Base-by-base conservation (phyloP, 495 filamentous ascomycete species). In the Talaromyces ruber region DNA sequence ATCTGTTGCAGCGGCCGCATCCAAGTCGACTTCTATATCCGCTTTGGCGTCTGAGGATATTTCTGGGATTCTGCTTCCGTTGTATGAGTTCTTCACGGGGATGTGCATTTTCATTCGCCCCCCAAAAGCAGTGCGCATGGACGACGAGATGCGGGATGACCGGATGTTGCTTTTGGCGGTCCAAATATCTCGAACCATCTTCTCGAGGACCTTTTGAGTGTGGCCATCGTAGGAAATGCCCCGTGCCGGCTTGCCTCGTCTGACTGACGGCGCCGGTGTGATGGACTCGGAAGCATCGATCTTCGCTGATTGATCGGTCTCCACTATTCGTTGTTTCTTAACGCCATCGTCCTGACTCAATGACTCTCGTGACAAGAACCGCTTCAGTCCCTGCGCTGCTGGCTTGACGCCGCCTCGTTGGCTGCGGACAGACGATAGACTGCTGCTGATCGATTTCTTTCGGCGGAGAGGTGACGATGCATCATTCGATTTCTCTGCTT, bases 121-220 rank as follows among this genome's bases (percentile, higher is more conserved):
- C 6, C 59, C 37, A 12, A 60, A 47, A 3, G 59, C 45, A 18
- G 14, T 50, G 14, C 39, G 59, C 21, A 60, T 60, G 0, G 59
- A 60, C 4, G 45, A 28, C 3, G 39, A 30, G 16, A 60, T 60
- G 16, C 59, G 59, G 11, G 59, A 60, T 16, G 59, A 60, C 3
- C 59, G 59, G 28, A 60, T 50, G 18, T 45, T 60, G 43, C 59
- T 60, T 26, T 60, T 60, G 22, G 59, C 59, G 4, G 43, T 50
- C 59, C 59, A 60, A 25, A 60, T 60, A 11, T 60, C 37, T 9
- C 59, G 59, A 1, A 60, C 59, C 59, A 60, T 60, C 26, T 51
- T 16, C 59, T 60, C 59, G 25, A 60, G 59, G 16, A 51, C 39
- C 30, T 60, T 60, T 34, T 60, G 59, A 4, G 59, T 60, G 21